Evolutionary conservation across 2,329 filamentous ascomycete species (phyloP).

Genomic region (Xenosphaeropsis pyriputrescens): DNA sequence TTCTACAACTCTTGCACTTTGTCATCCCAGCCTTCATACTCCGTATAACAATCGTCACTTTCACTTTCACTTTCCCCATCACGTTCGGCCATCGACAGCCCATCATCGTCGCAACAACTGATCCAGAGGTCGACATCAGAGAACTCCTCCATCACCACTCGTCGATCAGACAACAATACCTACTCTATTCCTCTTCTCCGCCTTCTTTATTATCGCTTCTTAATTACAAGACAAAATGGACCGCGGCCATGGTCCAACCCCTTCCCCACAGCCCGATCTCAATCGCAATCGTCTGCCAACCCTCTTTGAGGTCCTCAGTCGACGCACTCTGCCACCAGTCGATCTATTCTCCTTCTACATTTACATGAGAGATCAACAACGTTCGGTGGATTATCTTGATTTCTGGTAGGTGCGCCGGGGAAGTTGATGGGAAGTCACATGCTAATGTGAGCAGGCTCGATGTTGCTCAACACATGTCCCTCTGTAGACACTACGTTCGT

Average conservation of each 20-base stretch:
- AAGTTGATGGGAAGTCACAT: neutral
- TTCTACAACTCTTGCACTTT: no score
- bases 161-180: no score
- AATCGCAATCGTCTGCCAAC: conserved; percentile 78
- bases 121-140: no score
- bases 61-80: no score
- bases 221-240: conserved; percentile 9
- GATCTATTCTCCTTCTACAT: conserved; percentile 99
- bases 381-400: conserved; percentile 93
- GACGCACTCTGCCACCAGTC: conserved; percentile 86
- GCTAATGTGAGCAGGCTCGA: conserved; percentile 57
- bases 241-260: conserved; percentile 18
- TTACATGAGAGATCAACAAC: conserved; percentile 97
- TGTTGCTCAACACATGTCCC: conserved; percentile 96
- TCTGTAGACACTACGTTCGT: conserved; percentile 93
- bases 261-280: conserved; percentile 42
- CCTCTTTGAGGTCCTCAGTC: conserved; percentile 87
- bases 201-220: neutral
- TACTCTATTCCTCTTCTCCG: no score
- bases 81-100: no score
- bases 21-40: no score
- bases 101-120: no score
- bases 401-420: conserved; percentile 61
- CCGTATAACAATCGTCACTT: no score
- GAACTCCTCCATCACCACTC: no score